phyloP scores from a whole-genome alignment of 1,284 basidiomycete species.

The Tilletia caries region DNA sequence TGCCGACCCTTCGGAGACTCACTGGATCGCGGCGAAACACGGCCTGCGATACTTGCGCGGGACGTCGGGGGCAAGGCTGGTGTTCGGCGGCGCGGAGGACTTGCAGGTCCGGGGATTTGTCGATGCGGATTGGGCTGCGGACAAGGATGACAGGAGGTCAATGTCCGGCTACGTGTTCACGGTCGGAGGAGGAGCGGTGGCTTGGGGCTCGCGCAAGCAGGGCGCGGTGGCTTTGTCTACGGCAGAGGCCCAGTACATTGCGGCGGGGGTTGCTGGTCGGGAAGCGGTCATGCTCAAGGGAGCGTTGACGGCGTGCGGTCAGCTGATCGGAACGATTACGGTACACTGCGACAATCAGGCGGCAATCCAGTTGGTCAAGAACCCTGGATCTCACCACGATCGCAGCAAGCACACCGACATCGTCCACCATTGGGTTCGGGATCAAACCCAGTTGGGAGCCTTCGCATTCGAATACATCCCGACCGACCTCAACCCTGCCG shows the following conservation, averaged over 20 bases:
- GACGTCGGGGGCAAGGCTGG: conserved; percentile 55
- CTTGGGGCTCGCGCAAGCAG: background rate
- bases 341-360: background rate
- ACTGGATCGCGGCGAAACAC: conserved; percentile 56
- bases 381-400: background rate
- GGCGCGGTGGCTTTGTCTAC: background rate
- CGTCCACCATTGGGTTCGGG: background rate
- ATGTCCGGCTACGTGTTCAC: conserved; percentile 1
- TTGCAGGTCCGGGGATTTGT: background rate
- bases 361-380: background rate
- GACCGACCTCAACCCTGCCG: background rate
- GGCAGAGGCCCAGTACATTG: conserved; percentile 2
- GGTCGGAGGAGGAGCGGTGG: background rate
- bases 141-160: conserved; percentile 4
- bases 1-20: conserved; percentile 40
- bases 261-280: background rate
- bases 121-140: conserved; percentile 23
- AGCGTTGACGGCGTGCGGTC: background rate
- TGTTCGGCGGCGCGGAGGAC: background rate
- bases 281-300: background rate
- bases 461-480: background rate
- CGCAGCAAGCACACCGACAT: conserved; percentile 9
- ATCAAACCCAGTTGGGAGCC: background rate
- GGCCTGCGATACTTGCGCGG: conserved; percentile 59
- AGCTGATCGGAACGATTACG: background rate